Evolutionary conservation across 495 filamentous ascomycete genomes (phyloP).

Genomic region (Tuber brumale): DNA sequence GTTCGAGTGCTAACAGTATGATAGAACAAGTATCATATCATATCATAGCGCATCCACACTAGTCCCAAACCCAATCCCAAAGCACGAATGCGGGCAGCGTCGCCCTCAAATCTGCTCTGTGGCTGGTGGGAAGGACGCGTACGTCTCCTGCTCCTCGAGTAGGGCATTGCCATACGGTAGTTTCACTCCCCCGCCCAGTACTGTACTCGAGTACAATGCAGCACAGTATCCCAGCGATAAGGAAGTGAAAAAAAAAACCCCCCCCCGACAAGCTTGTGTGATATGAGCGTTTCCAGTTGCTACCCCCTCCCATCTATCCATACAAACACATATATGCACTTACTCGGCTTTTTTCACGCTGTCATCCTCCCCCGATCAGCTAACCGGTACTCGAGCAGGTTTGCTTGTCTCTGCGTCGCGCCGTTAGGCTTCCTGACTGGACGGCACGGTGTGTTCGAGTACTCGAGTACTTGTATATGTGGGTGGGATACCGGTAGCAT

Average conservation of each 20-base stretch:
- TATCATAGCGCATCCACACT: not conserved
- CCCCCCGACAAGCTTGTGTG: not conserved
- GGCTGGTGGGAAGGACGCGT: slow-evolving; percentile 1
- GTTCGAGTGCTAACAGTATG: not conserved
- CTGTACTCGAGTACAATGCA: no score
- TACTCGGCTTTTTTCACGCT: not conserved
- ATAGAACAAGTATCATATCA: not conserved
- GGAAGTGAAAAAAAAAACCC: no score
- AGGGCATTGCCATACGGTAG: not conserved
- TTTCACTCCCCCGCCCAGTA: not conserved
- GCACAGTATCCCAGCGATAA: no score
- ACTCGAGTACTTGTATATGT: no score
- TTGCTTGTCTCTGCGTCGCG: not conserved
- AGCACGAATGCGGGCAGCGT: not conserved
- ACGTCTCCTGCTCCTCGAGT: not conserved
- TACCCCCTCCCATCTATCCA: not conserved
- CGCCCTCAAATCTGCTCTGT: not conserved
- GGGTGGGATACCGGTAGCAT: no score
- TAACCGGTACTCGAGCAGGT: not conserved
- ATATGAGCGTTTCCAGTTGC: not conserved
- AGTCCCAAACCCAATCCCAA: not conserved
- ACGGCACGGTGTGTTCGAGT: no score
- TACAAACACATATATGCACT: not conserved
- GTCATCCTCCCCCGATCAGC: not conserved
- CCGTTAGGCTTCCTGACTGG: not conserved